Evolutionary conservation across 2,329 filamentous ascomycete species (phyloP).

Genomic region (Penicillium sp.): DNA sequence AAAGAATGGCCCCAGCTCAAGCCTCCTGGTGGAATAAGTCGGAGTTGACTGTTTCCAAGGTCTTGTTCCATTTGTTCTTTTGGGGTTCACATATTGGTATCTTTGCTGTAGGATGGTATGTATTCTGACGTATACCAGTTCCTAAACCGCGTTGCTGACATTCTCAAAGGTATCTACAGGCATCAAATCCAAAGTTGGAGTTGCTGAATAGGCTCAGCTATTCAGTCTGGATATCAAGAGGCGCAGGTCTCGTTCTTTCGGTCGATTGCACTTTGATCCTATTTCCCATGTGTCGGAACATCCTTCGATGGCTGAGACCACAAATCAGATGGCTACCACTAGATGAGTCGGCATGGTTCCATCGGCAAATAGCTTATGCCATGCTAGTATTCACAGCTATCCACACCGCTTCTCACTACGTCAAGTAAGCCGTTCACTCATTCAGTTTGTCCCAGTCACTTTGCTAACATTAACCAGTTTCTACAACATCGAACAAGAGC

Average conservation of each 20-base stretch:
- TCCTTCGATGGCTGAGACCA: constrained; percentile 79
- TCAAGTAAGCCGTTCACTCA: constrained; percentile 67
- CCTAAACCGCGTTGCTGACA: constrained; percentile 17
- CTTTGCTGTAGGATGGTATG: constrained; percentile 85
- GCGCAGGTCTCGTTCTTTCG: constrained; percentile 80
- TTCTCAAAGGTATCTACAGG: constrained; percentile 71
- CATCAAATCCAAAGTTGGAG: constrained; percentile 62
- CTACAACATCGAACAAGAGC: constrained; percentile 85
- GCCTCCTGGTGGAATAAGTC: constrained; percentile 31
- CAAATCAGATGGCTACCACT: constrained; percentile 85
- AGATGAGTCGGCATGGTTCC: constrained; percentile 97
- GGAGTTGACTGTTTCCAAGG: constrained; percentile 67
- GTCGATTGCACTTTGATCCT: constrained; percentile 85
- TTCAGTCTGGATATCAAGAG: constrained; percentile 95
- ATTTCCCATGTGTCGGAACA: constrained; percentile 88
- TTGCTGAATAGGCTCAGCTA: constrained; percentile 76
- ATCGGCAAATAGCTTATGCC: constrained; percentile 88
- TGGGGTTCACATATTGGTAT: constrained; percentile 73
- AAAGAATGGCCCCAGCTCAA: constrained; percentile 12
- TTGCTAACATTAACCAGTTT: constrained; percentile 59
- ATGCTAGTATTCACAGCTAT: constrained; percentile 77
- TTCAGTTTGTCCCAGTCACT: not conserved
- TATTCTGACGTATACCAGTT: not conserved
- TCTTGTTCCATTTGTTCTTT: constrained; percentile 77
- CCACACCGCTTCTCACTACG: constrained; percentile 81